Conservation (phyloP, 495 filamentous ascomycete species). For the Chaetomium tenue region DNA sequence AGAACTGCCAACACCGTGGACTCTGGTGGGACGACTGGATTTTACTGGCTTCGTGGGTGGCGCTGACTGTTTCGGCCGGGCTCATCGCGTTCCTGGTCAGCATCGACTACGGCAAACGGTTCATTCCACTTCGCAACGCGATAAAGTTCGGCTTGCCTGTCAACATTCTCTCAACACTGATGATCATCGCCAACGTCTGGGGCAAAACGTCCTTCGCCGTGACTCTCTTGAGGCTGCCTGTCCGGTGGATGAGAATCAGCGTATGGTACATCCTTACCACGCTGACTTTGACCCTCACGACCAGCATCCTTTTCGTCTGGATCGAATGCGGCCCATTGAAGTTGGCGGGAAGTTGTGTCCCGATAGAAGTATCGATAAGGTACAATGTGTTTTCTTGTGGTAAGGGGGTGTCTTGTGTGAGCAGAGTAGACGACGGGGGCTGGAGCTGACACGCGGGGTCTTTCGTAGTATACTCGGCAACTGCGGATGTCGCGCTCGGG, state of each 20-base stretch:
- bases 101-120: slow-evolving; percentile 34
- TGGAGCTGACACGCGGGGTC: slow-evolving; percentile 8
- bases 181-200: slow-evolving; percentile 29
- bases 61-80: slow-evolving; percentile 17
- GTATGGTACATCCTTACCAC: slow-evolving; percentile 33
- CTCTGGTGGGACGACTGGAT: slow-evolving; percentile 39
- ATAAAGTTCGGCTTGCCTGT: slow-evolving; percentile 21
- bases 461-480: slow-evolving; percentile 38
- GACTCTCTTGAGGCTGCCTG: slow-evolving; percentile 28
- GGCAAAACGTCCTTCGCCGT: slow-evolving; percentile 38
- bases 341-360: slow-evolving; percentile 32
- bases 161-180: slow-evolving; percentile 27
- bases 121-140: slow-evolving; percentile 27
- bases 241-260: slow-evolving; percentile 23
- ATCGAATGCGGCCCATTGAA: slow-evolving; percentile 35
- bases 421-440: not conserved
- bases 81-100: slow-evolving; percentile 28
- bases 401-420: not conserved
- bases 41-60: slow-evolving; percentile 31
- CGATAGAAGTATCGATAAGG: slow-evolving; percentile 18
- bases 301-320: slow-evolving; percentile 40
- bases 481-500: slow-evolving; percentile 37
- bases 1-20: slow-evolving; percentile 32
- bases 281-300: slow-evolving; percentile 37
- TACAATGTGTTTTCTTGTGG: slow-evolving; percentile 34